Evolutionary conservation across 2,329 filamentous ascomycete genomes (phyloP), one percentile per base, ranked within the genome.

Genomic region (Alternaria sp.): DNA sequence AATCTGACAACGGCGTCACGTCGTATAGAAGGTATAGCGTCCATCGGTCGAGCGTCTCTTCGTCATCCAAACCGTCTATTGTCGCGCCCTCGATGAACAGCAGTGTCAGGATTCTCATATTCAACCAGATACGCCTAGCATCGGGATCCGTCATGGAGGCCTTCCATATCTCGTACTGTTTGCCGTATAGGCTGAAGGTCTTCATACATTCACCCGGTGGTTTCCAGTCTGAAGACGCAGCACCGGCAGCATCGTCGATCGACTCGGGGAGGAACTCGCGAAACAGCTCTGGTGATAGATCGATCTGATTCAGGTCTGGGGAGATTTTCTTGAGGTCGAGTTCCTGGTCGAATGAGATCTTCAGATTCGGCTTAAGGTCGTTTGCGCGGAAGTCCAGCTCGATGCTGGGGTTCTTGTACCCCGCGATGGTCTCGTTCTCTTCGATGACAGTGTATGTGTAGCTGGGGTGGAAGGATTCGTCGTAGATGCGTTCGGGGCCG

Each of bases 71-170:
- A 15, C 87, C 87, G 49, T 97, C 89, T 41, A 88, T 88, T 5
- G 89, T 92, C n/a, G 94, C 96, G 26, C 93, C 96, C 79, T 99
- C 96, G 65, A 99, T 97, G 78, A 94, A 96, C 63, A 98, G 85
- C 15, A 93, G 89, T 6, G 94, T 88, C 37, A 97, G 84, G 59
- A 97, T 88, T 81, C 97, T 94, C 68, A 96, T 87, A 56, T 94
- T 92, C 65, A 88, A 88, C 73, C 97, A 84, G 43, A 97, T 83
- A 72, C 90, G 86, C 74, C 88, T 87, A 45, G 96, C 88, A 15
- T 85, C 85, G 0, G 87, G 83, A 75, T 97, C 90, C 3, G 87
- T 85, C 56, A 99, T 84, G 55, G 84, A 91, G 9, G 92, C 91
- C 70, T 88, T 89, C 93, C 94, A 97, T 58, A 98, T 87, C 80